Conservation (phyloP, 306 rosid species). For the Dicorynia guianensis region DNA sequence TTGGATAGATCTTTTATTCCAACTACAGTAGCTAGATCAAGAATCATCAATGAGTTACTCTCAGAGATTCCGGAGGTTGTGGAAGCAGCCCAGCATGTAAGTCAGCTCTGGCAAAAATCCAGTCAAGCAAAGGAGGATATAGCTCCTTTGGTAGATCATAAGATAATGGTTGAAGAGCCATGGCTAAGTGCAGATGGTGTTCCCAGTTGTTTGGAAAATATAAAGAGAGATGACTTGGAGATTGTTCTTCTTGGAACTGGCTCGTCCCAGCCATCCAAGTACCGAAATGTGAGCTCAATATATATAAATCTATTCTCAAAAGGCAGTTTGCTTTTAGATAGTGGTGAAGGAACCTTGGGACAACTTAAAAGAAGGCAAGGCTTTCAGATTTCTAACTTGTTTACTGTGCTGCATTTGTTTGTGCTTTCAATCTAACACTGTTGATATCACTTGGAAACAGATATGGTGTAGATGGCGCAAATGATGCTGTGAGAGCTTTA, state of each 20-base stretch:
- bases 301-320: slow-evolving; percentile 82
- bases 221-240: slow-evolving; percentile 94
- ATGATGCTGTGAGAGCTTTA: slow-evolving; percentile 72
- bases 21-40: slow-evolving; percentile 48
- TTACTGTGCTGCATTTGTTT: slow-evolving; percentile 28
- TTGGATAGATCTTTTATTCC: slow-evolving; percentile 84
- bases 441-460: slow-evolving; percentile 56
- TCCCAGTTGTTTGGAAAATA: slow-evolving; percentile 82
- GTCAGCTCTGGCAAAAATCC: slow-evolving; percentile 63
- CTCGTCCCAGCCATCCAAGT: slow-evolving; percentile 96
- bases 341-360: slow-evolving; percentile 95
- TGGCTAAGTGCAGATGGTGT: slow-evolving; percentile 63
- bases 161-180: slow-evolving; percentile 74
- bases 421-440: slow-evolving; percentile 31
- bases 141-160: slow-evolving; percentile 41
- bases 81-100: slow-evolving; percentile 73
- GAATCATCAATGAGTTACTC: slow-evolving; percentile 68
- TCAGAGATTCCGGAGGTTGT: slow-evolving; percentile 81
- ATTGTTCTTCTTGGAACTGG: slow-evolving; percentile 96
- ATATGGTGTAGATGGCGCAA: slow-evolving; percentile 86
- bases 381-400: slow-evolving; percentile 16
- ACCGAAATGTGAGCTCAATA: slow-evolving; percentile 89
- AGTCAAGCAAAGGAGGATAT: slow-evolving; percentile 49
- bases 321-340: slow-evolving; percentile 89
- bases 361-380: slow-evolving; percentile 90